Evolutionary conservation across 2,329 filamentous ascomycete species (phyloP).

Genomic region (Capronia epimyces): DNA sequence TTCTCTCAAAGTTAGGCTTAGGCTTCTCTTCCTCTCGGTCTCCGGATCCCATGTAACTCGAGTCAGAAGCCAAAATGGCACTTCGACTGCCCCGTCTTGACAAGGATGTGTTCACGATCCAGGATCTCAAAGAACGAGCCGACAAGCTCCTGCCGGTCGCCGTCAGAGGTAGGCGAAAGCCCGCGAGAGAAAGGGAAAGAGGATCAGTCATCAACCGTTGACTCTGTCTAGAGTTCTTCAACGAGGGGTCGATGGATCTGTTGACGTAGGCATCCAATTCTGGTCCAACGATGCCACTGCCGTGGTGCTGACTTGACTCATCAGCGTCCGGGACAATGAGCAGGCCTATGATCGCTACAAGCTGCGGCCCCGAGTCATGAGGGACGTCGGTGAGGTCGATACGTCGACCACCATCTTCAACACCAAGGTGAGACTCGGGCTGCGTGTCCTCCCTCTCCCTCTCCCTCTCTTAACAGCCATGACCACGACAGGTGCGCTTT

Average conservation of each 20-base stretch:
- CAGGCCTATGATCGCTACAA: conserved; percentile 49
- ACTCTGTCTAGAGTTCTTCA: conserved; percentile 48
- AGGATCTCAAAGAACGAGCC: conserved; percentile 19
- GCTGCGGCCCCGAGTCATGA: conserved; percentile 38
- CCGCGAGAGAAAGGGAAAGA: neutral
- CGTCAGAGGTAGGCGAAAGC: conserved; percentile 11
- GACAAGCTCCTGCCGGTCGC: conserved; percentile 17
- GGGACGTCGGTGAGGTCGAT: conserved; percentile 36
- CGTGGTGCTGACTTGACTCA: neutral
- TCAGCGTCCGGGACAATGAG: conserved; percentile 45
- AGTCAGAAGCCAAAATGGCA: no score
- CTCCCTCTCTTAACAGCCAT: no score
- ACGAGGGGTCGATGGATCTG: conserved; percentile 53
- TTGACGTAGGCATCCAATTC: no score
- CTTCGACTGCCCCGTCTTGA: conserved; percentile 33
- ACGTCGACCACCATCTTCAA: conserved; percentile 45
- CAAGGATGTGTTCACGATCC: conserved; percentile 29
- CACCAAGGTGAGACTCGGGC: conserved; percentile 24
- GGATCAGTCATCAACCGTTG: neutral
- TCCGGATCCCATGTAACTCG: no score
- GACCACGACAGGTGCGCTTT: conserved; percentile 38
- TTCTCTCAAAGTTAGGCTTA: no score
- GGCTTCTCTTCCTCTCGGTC: no score
- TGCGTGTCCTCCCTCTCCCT: no score
- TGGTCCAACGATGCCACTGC: conserved; percentile 1